Percentiles rank a stretch among this genome's conserved stretches.
Conservation (phyloP, 169 alveolate genomes). For the Plasmodium malariae region DNA sequence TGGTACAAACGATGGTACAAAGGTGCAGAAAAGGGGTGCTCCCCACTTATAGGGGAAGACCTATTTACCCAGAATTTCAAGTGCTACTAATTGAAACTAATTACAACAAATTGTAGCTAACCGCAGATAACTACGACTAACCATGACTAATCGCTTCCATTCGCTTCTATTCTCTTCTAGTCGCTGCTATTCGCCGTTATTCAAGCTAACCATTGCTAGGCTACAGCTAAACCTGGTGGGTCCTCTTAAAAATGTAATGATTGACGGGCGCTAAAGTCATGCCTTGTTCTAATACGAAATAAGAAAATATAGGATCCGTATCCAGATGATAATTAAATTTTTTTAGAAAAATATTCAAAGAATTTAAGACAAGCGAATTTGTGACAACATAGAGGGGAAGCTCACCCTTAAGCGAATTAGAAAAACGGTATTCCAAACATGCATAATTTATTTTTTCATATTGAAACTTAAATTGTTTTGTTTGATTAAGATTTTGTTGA, state of each 20-base stretch:
- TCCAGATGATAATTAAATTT: constrained; percentile 50
- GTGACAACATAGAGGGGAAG: constrained; percentile 60
- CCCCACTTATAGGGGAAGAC: too few relatives aligned
- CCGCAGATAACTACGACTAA: too few relatives aligned
- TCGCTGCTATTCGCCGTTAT: too few relatives aligned
- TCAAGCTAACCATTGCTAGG: too few relatives aligned
- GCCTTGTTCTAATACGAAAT: constrained; percentile 18
- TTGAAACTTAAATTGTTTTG: constrained; percentile 12
- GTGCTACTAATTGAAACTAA: too few relatives aligned
- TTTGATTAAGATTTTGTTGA: constrained; percentile 26
- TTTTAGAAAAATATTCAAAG: constrained; percentile 2
- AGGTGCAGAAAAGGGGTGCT: too few relatives aligned
- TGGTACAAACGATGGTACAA: too few relatives aligned
- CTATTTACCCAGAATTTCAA: too few relatives aligned
- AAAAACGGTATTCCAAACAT: constrained; percentile 53
- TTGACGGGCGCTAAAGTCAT: background rate
- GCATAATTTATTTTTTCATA: constrained; percentile 44
- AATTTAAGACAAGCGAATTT: background rate
- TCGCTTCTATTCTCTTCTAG: too few relatives aligned
- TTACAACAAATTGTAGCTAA: too few relatives aligned
- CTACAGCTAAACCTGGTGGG: too few relatives aligned
- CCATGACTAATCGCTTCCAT: too few relatives aligned
- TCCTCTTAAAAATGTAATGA: constrained; percentile 45
- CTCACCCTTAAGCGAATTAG: constrained; percentile 29
- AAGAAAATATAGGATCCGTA: constrained; percentile 30